Evolutionary conservation across 2,329 filamentous ascomycete genomes (phyloP), one percentile per base, ranked within the genome.

Genomic region (Grosmannia serpens): DNA sequence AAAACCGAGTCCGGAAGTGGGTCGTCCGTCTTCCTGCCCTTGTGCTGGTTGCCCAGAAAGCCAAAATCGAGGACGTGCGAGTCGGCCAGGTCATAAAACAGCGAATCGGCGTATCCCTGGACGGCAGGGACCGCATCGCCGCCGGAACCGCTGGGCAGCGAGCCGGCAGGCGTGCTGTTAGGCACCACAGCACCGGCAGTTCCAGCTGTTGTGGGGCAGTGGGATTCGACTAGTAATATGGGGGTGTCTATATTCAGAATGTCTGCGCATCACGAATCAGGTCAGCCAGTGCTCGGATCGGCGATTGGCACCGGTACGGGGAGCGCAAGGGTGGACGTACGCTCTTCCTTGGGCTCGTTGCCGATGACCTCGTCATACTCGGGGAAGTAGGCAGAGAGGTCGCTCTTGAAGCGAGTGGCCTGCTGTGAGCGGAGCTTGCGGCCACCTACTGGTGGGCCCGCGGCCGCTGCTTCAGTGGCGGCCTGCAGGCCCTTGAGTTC

Each of bases 291-390:
- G 24, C 11, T 17, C 29, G 10, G 20, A 27, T 24, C 20, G 8
- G 11, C 33, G 29, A 26, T 24, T 7, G n/a, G 11, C 11, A 22
- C 22, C 41, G 20, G 22, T 44, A 49, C 7, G 31, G 31, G 41
- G 41, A 44, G 20, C 20, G 38, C 26, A 41, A 22, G 11, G 33
- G 41, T 24, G 24, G 20, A 77, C 82, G 70, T 80, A 91, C 91
- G 86, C 65, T 86, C 78, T 72, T 91, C 86, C 66, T 87, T 87
- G 46, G 85, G 83, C 62, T 89, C 86, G 68, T 95, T 89, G 62
- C 89, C 91, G 73, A 97, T 90, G 64, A 96, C 83, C 69, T 95
- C 89, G 72, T 96, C 91, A 71, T 96, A 97, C 67, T 95, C 91
- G 56, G 88, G 85, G 68, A 97, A 96, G 73, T 96, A 97, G 53